A percentile compares a stretch with the other conserved stretches of the same genome.
These are phyloP conservation scores for Colletotrichum agaves DNA, from an alignment of 2,329 filamentous ascomycete species.

Conservation along the genomic window DNA sequence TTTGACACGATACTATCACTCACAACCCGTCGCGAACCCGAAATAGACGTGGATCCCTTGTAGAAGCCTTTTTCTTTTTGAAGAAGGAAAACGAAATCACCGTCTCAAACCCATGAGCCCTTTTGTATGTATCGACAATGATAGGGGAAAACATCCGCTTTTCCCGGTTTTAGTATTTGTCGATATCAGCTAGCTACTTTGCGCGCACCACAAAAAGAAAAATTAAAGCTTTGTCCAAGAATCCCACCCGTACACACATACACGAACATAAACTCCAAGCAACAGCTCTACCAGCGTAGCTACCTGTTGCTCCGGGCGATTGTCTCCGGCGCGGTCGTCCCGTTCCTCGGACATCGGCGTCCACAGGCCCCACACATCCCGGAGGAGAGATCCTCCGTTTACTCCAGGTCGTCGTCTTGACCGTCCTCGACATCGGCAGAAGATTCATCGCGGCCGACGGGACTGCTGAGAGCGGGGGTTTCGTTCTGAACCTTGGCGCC, in stretches of 20 bases:
- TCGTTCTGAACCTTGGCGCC: neutral
- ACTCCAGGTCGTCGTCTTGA: neutral
- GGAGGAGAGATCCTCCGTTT: neutral
- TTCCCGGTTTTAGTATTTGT: neutral
- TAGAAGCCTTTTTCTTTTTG: neutral
- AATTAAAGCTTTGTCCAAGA: neutral
- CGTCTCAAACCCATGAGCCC: neutral
- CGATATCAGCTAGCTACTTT: slow-evolving; percentile 14
- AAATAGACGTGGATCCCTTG: neutral
- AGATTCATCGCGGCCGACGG: slow-evolving; percentile 25
- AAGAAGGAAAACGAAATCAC: neutral
- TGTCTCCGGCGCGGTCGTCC: neutral
- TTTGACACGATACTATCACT: neutral
- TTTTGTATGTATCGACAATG: neutral
- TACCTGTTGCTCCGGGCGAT: slow-evolving; percentile 6
- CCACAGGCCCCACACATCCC: neutral
- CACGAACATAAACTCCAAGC: slow-evolving; percentile 1
- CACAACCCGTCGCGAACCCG: neutral
- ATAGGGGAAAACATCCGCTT: slow-evolving; percentile 1
- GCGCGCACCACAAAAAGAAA: slow-evolving; percentile 6
- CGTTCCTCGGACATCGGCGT: neutral
- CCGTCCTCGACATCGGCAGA: slow-evolving; percentile 8
- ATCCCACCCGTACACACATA: neutral
- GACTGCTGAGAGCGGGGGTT: slow-evolving; percentile 14
- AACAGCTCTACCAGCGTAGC: slow-evolving; percentile 32